A percentile compares a stretch with the other conserved stretches of the same genome.
phyloP scores from a whole-genome alignment of 2,329 filamentous ascomycete genomes.

The Fusarium papillatum region DNA sequence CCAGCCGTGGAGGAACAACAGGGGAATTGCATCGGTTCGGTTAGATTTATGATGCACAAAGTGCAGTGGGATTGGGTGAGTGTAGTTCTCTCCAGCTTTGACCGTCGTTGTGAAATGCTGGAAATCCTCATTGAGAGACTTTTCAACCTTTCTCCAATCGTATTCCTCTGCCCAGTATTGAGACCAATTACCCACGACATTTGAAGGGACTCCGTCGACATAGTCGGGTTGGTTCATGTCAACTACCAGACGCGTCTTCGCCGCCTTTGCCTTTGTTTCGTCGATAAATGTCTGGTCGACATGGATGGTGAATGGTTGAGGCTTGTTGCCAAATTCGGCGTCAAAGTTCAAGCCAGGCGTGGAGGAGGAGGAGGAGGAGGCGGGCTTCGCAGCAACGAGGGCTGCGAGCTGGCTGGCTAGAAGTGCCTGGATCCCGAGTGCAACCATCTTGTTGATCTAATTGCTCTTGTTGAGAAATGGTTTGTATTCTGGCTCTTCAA shows the following conservation, averaged over 20 bases:
- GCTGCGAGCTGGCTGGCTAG: background rate
- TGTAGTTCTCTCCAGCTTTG: constrained; percentile 1
- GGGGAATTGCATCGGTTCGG: constrained; percentile 50
- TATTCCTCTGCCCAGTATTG: constrained; percentile 14
- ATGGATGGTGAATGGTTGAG: background rate
- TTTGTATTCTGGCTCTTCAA: background rate
- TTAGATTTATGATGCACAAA: constrained; percentile 24
- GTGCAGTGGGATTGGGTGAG: constrained; percentile 17
- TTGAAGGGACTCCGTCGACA: background rate
- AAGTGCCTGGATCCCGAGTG: background rate
- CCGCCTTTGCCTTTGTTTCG: background rate
- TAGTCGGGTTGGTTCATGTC: background rate
- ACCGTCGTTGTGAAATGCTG: constrained; percentile 26
- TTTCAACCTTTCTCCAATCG: constrained; percentile 8
- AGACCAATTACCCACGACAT: background rate
- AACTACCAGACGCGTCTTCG: background rate
- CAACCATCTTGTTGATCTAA: background rate
- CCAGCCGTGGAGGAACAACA: constrained; percentile 59
- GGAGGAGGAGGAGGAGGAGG: too few species aligned
- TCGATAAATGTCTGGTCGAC: background rate
- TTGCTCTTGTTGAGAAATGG: background rate
- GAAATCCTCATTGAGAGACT: constrained; percentile 11
- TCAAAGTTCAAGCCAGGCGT: constrained; percentile 2
- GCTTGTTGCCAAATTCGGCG: background rate
- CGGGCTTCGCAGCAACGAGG: background rate